These are phyloP conservation scores for Eucalyptus albens DNA, from an alignment of 345 rosid genomes.

Conservation along the genomic window DNA sequence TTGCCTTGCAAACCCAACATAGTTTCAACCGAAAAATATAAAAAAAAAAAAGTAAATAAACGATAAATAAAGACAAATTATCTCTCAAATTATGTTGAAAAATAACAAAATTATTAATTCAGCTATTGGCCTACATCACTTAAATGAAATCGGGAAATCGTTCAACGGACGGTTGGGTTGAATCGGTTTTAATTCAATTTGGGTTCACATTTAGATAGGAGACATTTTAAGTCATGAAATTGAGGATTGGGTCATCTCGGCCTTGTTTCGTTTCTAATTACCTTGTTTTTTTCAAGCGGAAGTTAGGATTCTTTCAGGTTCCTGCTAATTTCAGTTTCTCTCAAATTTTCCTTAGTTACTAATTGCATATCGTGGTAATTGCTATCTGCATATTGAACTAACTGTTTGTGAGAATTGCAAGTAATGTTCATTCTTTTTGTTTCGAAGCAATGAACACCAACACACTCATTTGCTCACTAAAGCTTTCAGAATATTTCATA, in stretches of 20 bases:
- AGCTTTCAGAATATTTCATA: background rate
- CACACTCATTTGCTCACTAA: background rate
- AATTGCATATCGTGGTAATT: background rate
- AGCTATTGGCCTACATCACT: background rate
- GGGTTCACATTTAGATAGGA: background rate
- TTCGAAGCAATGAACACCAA: background rate
- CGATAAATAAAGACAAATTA: background rate
- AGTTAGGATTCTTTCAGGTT: background rate
- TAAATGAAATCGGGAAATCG: background rate
- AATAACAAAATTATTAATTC: fast-evolving
- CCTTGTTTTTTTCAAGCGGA: background rate
- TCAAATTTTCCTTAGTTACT: background rate
- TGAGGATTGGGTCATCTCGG: background rate
- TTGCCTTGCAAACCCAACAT: background rate
- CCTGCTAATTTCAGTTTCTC: background rate
- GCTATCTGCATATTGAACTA: background rate
- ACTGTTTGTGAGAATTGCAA: background rate
- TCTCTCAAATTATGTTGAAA: background rate
- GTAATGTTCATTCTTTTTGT: background rate
- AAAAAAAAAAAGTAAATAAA: too few species aligned
- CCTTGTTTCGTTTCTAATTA: background rate
- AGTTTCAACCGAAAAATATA: background rate
- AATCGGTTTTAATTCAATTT: background rate
- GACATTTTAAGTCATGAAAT: background rate
- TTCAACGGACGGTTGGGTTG: fast-evolving